These are phyloP conservation scores for Plasmodium blacklocki DNA, from an alignment of 169 alveolate species.

Conservation along the genomic window DNA sequence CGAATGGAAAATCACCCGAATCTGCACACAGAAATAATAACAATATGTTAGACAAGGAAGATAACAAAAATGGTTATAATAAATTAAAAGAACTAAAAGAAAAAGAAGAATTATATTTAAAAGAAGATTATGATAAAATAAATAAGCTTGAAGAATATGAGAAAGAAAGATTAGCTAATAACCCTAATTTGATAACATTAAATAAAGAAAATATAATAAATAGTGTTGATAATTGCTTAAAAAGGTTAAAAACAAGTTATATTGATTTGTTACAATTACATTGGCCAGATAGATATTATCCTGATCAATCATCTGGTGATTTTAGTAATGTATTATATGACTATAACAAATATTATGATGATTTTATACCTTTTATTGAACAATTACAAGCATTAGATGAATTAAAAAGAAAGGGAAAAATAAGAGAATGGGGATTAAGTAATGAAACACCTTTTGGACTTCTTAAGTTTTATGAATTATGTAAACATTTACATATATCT, in stretches of 20 bases:
- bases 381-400: conserved; percentile 85
- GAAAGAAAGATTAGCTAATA: background rate
- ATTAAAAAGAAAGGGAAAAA: conserved; percentile 85
- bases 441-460: conserved; percentile 90
- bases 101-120: conserved; percentile 61
- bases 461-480: conserved; percentile 79
- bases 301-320: conserved; percentile 86
- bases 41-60: background rate
- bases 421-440: conserved; percentile 89
- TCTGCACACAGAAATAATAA: background rate
- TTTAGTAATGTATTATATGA: conserved; percentile 84
- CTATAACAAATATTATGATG: conserved; percentile 44
- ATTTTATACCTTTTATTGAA: conserved; percentile 83
- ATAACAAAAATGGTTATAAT: conserved; percentile 5
- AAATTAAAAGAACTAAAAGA: conserved; percentile 36
- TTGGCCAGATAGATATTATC: conserved; percentile 91
- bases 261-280: conserved; percentile 88
- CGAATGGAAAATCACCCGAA: background rate
- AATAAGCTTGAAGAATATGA: conserved; percentile 31
- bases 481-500: conserved; percentile 77
- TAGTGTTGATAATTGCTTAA: conserved; percentile 84
- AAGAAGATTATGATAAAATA: conserved; percentile 25
- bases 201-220: conserved; percentile 77
- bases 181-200: conserved; percentile 72
- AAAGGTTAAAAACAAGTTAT: conserved; percentile 83